Percentiles rank a stretch among this genome's conserved stretches.
phyloP scores from a whole-genome alignment of 805 yeast species.

The Spencermartinsiella europaea region DNA sequence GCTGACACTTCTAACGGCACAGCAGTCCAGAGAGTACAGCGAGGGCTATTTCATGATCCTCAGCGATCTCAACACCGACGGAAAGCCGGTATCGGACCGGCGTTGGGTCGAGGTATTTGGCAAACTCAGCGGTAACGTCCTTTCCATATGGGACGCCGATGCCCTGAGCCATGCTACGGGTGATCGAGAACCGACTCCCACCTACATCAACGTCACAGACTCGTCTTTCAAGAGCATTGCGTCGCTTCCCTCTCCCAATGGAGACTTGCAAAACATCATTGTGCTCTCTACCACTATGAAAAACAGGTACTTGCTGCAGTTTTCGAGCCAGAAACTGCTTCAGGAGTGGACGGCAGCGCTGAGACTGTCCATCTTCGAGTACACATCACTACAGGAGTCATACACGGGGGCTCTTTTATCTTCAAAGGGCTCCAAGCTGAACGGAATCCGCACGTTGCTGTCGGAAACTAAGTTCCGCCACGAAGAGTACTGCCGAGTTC shows the following conservation, averaged over 20 bases:
- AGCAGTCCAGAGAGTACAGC: conserved; percentile 59
- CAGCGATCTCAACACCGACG: conserved; percentile 54
- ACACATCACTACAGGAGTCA: conserved; percentile 82
- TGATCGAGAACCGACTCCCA: conserved; percentile 62
- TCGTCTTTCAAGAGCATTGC: conserved; percentile 74
- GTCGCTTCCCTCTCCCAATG: conserved; percentile 56
- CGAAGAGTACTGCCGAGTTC: conserved; percentile 91
- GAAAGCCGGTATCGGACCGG: conserved; percentile 64
- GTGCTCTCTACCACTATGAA: conserved; percentile 90
- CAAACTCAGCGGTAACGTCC: conserved; percentile 80
- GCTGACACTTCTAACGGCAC: conserved; percentile 64
- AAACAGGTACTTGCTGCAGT: conserved; percentile 80
- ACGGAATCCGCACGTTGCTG: conserved; percentile 80
- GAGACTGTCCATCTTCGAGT: conserved; percentile 74
- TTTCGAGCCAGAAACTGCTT: conserved; percentile 57
- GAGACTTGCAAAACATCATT: conserved; percentile 68
- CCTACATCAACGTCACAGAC: conserved; percentile 86
- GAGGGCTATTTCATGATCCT: conserved; percentile 47
- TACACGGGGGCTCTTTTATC: conserved; percentile 92
- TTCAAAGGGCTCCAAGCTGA: conserved; percentile 81
- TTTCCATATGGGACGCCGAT: conserved; percentile 80
- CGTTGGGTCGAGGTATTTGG: conserved; percentile 93
- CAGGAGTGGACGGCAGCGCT: conserved; percentile 79
- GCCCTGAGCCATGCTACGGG: conserved; percentile 48
- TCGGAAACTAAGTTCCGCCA: conserved; percentile 81